phyloP scores from a whole-genome alignment of 345 rosid species.

The Mangifera indica region DNA sequence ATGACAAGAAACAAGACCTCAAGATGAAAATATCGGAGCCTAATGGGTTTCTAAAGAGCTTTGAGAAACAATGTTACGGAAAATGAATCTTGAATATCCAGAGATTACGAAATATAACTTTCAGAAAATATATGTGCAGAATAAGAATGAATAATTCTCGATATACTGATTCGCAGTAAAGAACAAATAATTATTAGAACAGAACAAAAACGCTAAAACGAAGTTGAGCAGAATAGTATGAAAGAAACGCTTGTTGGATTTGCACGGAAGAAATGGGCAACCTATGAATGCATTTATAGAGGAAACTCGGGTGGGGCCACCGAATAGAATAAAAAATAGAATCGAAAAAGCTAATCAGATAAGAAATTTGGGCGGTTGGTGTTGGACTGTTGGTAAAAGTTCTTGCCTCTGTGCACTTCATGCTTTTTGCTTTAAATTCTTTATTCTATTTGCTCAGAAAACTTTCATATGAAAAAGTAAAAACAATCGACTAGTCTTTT shows the following conservation, averaged over 20 bases:
- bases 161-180: slow-evolving; percentile 2
- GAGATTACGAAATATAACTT: too few relatives aligned
- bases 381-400: background rate
- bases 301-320: background rate
- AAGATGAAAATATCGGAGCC: background rate
- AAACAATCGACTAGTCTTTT: background rate
- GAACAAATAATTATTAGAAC: background rate
- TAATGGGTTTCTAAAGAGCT: background rate
- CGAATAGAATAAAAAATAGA: slow-evolving; percentile 3
- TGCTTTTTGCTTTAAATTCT: slow-evolving; percentile 1
- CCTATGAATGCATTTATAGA: slow-evolving; percentile 18
- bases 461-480: background rate
- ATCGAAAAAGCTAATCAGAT: slow-evolving; percentile 10
- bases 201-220: background rate
- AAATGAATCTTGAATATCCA: slow-evolving; percentile 1
- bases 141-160: background rate
- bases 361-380: slow-evolving; percentile 10
- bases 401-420: background rate
- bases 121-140: background rate
- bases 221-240: background rate
- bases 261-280: background rate
- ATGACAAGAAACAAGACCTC: slow-evolving; percentile 12
- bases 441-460: background rate
- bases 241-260: slow-evolving; percentile 5
- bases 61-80: background rate